Evolutionary conservation across 352 stramenopile species (phyloP).

Genomic region (Globisporangium megalacanthum): DNA sequence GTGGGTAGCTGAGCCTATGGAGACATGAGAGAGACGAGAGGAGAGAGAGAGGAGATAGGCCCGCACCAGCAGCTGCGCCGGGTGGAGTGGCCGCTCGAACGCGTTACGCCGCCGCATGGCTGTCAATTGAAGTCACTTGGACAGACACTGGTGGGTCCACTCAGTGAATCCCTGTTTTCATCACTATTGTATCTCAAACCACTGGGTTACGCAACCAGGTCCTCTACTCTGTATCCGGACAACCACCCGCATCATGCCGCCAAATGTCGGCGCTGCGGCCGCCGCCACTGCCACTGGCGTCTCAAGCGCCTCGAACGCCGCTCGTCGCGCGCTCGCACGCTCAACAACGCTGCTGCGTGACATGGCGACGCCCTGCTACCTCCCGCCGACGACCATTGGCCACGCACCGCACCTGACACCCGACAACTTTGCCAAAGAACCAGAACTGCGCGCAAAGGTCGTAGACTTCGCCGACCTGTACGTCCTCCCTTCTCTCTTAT

Average conservation of each 20-base stretch:
- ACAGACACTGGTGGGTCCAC: too few species aligned
- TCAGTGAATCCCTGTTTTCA: too few species aligned
- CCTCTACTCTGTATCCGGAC: too few species aligned
- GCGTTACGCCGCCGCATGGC: slow-evolving; percentile 31
- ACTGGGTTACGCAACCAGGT: too few species aligned
- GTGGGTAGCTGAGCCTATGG: neutral
- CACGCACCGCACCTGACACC: slow-evolving; percentile 71
- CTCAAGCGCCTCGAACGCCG: neutral
- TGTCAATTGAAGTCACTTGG: too few species aligned
- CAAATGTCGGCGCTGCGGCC: neutral
- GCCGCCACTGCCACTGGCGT: neutral
- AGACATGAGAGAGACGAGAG: neutral
- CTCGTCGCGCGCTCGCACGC: slow-evolving; percentile 23
- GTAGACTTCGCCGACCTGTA: slow-evolving; percentile 76
- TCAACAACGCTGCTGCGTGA: slow-evolving; percentile 25
- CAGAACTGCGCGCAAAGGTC: slow-evolving; percentile 49
- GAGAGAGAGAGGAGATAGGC: neutral
- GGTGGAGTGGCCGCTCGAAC: slow-evolving; percentile 37
- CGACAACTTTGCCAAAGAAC: slow-evolving; percentile 63
- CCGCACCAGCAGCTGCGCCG: slow-evolving; percentile 31
- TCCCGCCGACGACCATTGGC: slow-evolving; percentile 56
- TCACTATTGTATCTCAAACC: too few species aligned
- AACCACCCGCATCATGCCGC: neutral
- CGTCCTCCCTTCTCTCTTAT: slow-evolving; percentile 8
- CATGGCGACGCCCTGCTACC: slow-evolving; percentile 61